A percentile compares a stretch with the other conserved stretches of the same genome.
Evolutionary conservation across 163 green algal species (phyloP).

Genomic region (Prototheca wickerhamii): DNA sequence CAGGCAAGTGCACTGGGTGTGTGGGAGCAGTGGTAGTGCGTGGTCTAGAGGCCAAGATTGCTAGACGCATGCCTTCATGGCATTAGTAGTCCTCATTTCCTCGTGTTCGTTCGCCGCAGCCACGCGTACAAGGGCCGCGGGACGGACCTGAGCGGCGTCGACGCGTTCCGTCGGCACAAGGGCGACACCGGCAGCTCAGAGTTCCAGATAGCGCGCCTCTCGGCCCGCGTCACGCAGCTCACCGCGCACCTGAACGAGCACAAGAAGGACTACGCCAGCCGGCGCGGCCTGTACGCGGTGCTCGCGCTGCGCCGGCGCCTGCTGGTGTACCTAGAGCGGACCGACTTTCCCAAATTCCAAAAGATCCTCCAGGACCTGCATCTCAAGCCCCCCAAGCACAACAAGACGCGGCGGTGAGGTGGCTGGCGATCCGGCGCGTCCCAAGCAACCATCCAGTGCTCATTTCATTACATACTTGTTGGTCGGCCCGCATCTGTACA

Average conservation of each 20-base stretch:
- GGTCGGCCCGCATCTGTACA: no score
- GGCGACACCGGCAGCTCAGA: slow-evolving; percentile 71
- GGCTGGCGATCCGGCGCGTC: no score
- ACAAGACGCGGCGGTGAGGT: not conserved
- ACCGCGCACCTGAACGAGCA: slow-evolving; percentile 75
- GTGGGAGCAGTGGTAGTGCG: no score
- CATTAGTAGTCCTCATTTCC: no score
- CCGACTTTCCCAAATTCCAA: slow-evolving; percentile 31
- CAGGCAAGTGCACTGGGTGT: no score
- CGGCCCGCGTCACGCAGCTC: slow-evolving; percentile 69
- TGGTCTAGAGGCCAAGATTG: no score
- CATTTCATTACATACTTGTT: no score
- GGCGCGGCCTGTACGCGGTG: slow-evolving; percentile 67
- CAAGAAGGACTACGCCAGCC: slow-evolving; percentile 73
- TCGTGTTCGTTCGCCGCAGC: not conserved
- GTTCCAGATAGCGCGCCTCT: slow-evolving; percentile 79
- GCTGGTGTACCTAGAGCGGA: slow-evolving; percentile 70
- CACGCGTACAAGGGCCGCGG: slow-evolving; percentile 61
- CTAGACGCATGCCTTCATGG: no score
- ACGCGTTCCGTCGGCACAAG: slow-evolving; percentile 37
- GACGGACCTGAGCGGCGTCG: slow-evolving; percentile 63
- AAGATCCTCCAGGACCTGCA: not conserved
- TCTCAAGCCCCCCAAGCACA: not conserved
- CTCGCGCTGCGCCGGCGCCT: slow-evolving; percentile 62
- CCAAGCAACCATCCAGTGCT: no score